Evolutionary conservation across 768 basidiomycete genomes (phyloP), one percentile per base, ranked within the genome.

Genomic region (Amanita molliuscula): DNA sequence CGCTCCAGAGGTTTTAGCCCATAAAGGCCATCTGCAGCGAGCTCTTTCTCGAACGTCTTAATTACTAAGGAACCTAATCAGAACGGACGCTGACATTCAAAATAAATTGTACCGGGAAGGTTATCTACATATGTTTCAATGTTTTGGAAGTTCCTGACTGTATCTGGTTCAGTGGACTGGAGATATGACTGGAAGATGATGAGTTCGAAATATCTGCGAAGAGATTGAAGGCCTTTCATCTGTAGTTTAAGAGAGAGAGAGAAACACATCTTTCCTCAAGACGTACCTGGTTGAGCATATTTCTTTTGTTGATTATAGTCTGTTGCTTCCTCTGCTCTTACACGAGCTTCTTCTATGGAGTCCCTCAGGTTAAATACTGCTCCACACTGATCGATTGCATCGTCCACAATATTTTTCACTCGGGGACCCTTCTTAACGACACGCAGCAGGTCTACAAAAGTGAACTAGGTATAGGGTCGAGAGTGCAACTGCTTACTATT

Each of bases 11-110:
- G 94, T 51, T 83, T 85, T 47, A 99, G 65, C 0, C 85, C 83
- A 51, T 87, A 75, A 44, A 88, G 63, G 3, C 84, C 84, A n/a
- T 92, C 85, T 15, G 74, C 75, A 37, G 81, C 65, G 40, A 99
- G 74, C 54, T 98, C 96, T 53, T 88, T 91, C 68, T 93, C 82
- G 53, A 98, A 94, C 0, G 96, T 99, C 62, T 85, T 86, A 67
- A 98, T 92, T 11, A 98, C 95, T 88, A 51, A 2, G 41, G 10
- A 11, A 20, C 38, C 11, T 13, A 46, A 25, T 20, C 16, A 36
- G 23, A 20, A 23, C 11, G 25, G n/a, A 28, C 25, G n/a, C 28
- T 29, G 43, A 7, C 29, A 11, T 29, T 35, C 9, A 16, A 13
- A 50, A 18, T 33, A 29, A 51, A 28, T 66, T 41, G n/a, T 62